Evolutionary conservation across 208 protist genomes (phyloP), one percentile per base, ranked within the genome.

Genomic region (Trypanosoma caninum): DNA sequence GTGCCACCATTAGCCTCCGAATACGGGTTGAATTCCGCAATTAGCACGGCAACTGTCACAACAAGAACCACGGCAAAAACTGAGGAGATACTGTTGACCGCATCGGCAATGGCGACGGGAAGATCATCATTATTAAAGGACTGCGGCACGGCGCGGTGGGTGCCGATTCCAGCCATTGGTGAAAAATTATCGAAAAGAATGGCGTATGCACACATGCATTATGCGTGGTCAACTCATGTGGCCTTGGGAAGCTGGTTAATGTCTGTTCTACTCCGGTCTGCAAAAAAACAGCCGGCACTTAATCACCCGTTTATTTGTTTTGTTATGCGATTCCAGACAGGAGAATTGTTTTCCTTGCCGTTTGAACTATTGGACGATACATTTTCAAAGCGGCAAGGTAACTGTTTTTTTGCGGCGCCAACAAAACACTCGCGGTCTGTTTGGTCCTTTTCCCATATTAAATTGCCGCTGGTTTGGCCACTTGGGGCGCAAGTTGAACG

Each of bases 381-480:
- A n/a, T n/a, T n/a, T 45, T 41, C 25, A 4, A 3, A 3, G 2
- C 2, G 2, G 53, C 18, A 10, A 16, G 31, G 22, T 44, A 3
- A 3, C 16, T 44, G 18, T 44, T 41, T 25, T 20, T 37, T 8
- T 7, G n/a, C 14, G 4, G 51, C 3, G 4, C 5, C 52, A 23
- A 22, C 25, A 42, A 3, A 5, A 31, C n/a, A n/a, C 10, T 14
- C n/a, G 28, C 30, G 3, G 35, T 16, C 20, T 45, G 20, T 38
- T 11, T 69, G 62, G 62, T 56, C 50, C 33, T 69, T 69, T 48
- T 37, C 53, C 2, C 52, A 33, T 37, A 45, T 62, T 30, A 44
- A 55, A 38, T 38, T 69, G 8, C 64, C 64, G 31, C 20, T 56
- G 0, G 38, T 62, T 38, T 59, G 53, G 46, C 64, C 64, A 4